Evolutionary conservation across 2,329 filamentous ascomycete genomes (phyloP), one percentile per base, ranked within the genome.

Genomic region (Diaporthe australafricana): DNA sequence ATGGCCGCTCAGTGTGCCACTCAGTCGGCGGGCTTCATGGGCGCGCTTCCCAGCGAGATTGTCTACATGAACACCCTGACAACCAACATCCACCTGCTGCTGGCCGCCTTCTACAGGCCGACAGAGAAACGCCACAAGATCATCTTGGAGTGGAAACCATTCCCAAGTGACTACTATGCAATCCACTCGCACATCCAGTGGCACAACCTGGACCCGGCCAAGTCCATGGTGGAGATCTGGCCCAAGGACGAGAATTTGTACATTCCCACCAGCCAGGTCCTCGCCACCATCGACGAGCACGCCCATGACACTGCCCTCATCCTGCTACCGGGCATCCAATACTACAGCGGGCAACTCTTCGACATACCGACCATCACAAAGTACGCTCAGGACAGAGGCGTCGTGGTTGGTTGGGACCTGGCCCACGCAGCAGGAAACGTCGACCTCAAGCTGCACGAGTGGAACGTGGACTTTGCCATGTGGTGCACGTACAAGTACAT

Each of bases 401-500:
- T 97, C 53, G 81, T 90, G 1, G 90, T 96, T 5, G 94, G 94
- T 32, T 98, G 94, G 94, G 95, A 97, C 79, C 90, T 96, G 32
- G 95, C 95, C 0, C 94, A 97, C 80, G 94, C 94, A 0, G 93
- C 89, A 27, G 95, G 95, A 40, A 98, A 98, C 78, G 93, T 97
- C 2, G 90, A 93, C 50, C 82, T 98, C 22, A 83, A 86, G 71
- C 86, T 98, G 25, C 94, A 97, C 81, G 93, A 96, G 77, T 98
- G 95, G 95, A 88, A 93, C 75, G 94, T 97, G 42, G 95, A 98
- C 80, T 97, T 97, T 77, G 95, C 95, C 20, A 93, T 89, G 68
- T 98, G 95, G 95, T 98, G 95, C 82, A 95, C 92, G 22, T 98
- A 98, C 87, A 98, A 98, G 84, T 98, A 98, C 83, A 88, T 97